Evolutionary conservation across 805 yeast species (phyloP).

Genomic region (Sugiyamaella chiloensis): DNA sequence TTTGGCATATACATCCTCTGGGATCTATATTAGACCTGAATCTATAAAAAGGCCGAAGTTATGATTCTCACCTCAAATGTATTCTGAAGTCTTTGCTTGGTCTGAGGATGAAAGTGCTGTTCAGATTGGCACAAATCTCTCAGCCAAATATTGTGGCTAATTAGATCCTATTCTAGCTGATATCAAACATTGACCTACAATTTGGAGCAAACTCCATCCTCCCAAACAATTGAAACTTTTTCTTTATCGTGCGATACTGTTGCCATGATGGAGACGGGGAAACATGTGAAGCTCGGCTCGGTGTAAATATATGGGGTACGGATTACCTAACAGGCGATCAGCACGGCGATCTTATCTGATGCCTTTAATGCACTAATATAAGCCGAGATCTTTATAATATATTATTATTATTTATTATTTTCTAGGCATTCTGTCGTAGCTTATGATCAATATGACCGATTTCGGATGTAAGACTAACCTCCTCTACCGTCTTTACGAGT

Average conservation of each 20-base stretch:
- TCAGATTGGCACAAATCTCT: constrained; percentile 63
- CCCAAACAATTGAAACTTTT: constrained; percentile 30
- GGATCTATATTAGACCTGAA: constrained; percentile 24
- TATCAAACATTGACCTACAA: constrained; percentile 23
- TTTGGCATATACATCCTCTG: constrained; percentile 32
- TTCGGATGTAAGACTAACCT: constrained; percentile 83
- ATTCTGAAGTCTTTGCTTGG: constrained; percentile 59
- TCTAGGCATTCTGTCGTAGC: too few species aligned
- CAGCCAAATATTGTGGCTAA: constrained; percentile 55
- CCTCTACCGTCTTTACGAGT: constrained; percentile 92
- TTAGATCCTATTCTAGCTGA: too few species aligned
- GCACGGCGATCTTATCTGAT: too few species aligned
- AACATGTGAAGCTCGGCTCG: too few species aligned
- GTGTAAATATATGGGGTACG: too few species aligned
- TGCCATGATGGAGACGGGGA: neutral
- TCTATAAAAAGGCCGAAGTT: neutral
- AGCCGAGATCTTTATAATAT: too few species aligned
- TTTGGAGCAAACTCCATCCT: constrained; percentile 28
- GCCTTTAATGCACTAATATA: too few species aligned
- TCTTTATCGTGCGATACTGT: constrained; percentile 16
- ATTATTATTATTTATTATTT: too few species aligned
- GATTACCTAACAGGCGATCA: too few species aligned
- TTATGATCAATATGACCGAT: constrained; percentile 71
- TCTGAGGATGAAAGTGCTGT: constrained; percentile 50
- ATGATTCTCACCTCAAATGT: constrained; percentile 42